phyloP scores from a whole-genome alignment of 1,284 basidiomycete species.

The Cystobasidium pallidum region DNA sequence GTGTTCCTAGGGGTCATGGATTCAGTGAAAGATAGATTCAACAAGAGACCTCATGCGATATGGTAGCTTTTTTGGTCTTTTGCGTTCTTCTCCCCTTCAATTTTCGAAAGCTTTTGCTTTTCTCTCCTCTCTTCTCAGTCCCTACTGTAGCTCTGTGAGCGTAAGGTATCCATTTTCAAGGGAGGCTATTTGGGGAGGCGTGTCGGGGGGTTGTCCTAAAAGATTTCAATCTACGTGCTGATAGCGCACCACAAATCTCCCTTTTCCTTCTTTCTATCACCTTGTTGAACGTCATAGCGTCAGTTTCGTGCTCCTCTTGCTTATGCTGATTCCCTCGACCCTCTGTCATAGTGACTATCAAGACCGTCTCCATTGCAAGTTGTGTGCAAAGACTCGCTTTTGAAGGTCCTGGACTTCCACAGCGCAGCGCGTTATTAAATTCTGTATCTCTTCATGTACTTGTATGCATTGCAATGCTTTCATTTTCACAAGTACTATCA shows the following conservation, averaged over 20 bases:
- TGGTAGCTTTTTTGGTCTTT: conserved; percentile 11
- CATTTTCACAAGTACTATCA: neutral
- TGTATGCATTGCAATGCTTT: conserved; percentile 9
- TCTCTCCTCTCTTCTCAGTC: neutral
- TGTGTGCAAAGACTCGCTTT: no score
- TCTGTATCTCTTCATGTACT: neutral
- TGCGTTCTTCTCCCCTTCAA: neutral
- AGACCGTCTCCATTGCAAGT: no score
- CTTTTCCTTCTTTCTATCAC: neutral
- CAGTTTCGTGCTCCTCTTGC: neutral
- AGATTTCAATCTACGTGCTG: conserved; percentile 39
- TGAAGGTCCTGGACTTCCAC: neutral
- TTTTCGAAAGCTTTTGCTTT: neutral
- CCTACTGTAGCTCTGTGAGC: neutral
- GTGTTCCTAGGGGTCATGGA: neutral
- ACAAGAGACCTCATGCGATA: neutral
- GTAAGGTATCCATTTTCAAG: neutral
- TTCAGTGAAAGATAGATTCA: neutral
- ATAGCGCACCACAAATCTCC: neutral
- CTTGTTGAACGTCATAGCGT: neutral
- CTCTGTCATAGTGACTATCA: no score
- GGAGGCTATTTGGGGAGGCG: neutral
- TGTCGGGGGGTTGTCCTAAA: neutral
- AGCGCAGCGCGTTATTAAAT: neutral
- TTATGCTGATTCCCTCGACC: neutral